Conservation (phyloP, 148 eudicot species). For the Diospyros lotus region DNA sequence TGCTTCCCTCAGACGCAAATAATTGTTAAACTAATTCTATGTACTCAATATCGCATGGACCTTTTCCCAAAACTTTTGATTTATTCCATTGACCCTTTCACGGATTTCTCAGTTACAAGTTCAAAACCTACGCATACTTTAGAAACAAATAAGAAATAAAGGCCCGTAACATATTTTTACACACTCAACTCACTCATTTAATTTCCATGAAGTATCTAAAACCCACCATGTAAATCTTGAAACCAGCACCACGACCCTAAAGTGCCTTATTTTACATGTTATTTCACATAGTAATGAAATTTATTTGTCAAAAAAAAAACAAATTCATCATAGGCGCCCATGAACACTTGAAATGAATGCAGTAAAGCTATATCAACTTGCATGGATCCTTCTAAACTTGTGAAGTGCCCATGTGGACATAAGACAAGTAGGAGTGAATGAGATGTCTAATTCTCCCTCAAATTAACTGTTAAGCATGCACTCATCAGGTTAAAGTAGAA, state of each 20-base stretch:
- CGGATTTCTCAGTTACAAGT: background rate
- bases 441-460: too few species aligned
- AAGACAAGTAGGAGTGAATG: background rate
- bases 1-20: background rate
- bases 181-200: background rate
- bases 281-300: background rate
- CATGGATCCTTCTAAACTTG: too few species aligned
- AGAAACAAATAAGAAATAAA: too few species aligned
- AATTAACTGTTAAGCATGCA: too few species aligned
- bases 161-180: background rate
- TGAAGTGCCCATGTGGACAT: too few species aligned
- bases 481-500: too few species aligned
- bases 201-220: background rate
- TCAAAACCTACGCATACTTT: background rate
- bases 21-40: background rate
- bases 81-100: background rate
- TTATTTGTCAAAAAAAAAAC: too few species aligned
- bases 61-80: background rate
- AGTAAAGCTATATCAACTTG: too few species aligned
- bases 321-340: too few species aligned
- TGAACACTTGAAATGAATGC: too few species aligned
- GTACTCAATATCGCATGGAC: background rate
- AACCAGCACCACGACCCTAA: background rate
- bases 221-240: background rate
- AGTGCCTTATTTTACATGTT: background rate